A percentile compares a stretch with the other conserved stretches of the same genome.
These are phyloP conservation scores for Aquilaria sinensis DNA, from an alignment of 345 rosid genomes.

Conservation along the genomic window DNA sequence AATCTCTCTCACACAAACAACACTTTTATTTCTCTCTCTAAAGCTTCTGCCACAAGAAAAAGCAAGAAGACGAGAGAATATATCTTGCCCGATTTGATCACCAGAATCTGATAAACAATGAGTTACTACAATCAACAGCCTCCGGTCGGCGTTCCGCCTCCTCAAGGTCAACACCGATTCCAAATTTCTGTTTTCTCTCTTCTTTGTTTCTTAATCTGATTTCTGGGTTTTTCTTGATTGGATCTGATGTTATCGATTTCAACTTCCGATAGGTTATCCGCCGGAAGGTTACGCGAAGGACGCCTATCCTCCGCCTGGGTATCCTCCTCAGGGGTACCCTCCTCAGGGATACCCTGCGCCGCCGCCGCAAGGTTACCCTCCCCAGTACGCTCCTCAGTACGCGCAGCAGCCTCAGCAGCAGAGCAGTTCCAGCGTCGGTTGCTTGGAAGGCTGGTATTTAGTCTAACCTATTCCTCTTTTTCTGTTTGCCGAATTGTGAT, in stretches of 20 bases:
- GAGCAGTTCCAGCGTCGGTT: slow-evolving; percentile 43
- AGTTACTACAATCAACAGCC: slow-evolving; percentile 84
- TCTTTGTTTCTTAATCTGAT: not conserved
- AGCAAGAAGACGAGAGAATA: too few relatives aligned
- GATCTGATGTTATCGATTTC: slow-evolving; percentile 13
- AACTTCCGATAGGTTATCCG: slow-evolving; percentile 56
- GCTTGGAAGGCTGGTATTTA: slow-evolving; percentile 75
- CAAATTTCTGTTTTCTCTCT: too few relatives aligned
- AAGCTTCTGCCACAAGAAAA: too few relatives aligned
- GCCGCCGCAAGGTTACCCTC: slow-evolving; percentile 59
- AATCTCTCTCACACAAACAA: too few relatives aligned
- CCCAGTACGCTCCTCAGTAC: slow-evolving; percentile 72
- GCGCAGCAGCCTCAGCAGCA: slow-evolving; percentile 50
- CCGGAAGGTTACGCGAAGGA: slow-evolving; percentile 82
- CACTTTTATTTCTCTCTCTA: too few relatives aligned
- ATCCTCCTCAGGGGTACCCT: slow-evolving; percentile 53
- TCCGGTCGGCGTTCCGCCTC: slow-evolving; percentile 92
- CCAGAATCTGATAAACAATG: slow-evolving; percentile 24
- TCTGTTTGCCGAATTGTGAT: too few relatives aligned
- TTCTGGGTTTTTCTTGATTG: not conserved
- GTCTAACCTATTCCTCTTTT: too few relatives aligned
- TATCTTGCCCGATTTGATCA: too few relatives aligned
- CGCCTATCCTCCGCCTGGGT: slow-evolving; percentile 70
- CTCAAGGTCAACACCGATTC: slow-evolving; percentile 49
- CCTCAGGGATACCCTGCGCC: slow-evolving; percentile 43